These are phyloP conservation scores for Boletus eberwhitei DNA, from an alignment of 768 basidiomycete species.

Conservation along the genomic window DNA sequence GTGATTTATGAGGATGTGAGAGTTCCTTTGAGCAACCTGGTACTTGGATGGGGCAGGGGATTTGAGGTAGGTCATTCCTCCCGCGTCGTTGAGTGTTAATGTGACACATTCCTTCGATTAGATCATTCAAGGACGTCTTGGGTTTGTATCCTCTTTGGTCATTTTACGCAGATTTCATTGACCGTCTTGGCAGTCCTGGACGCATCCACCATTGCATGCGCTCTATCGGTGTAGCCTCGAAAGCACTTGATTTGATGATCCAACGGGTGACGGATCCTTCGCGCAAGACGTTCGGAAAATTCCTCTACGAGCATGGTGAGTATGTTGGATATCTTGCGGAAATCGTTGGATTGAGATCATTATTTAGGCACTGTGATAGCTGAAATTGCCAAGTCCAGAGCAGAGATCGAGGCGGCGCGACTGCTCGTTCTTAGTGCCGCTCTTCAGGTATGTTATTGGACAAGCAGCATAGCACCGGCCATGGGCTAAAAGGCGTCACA, in stretches of 20 bases:
- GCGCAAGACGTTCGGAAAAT: conserved; percentile 93
- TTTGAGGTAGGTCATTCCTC: conserved; percentile 63
- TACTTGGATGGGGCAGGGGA: conserved; percentile 91
- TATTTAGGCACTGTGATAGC: conserved; percentile 75
- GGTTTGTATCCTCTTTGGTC: conserved; percentile 43
- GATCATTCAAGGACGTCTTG: conserved; percentile 95
- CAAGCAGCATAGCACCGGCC: neutral
- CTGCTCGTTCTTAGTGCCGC: conserved; percentile 92
- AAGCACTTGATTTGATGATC: conserved; percentile 83
- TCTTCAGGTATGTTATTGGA: conserved; percentile 51
- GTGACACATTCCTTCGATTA: conserved; percentile 23
- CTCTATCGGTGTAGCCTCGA: conserved; percentile 83
- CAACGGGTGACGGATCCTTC: conserved; percentile 88
- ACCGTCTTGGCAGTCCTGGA: conserved; percentile 60
- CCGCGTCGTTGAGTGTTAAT: neutral
- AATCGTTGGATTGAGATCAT: neutral
- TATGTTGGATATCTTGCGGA: neutral
- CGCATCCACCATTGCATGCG: conserved; percentile 98
- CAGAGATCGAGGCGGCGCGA: conserved; percentile 87
- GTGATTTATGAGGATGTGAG: conserved; percentile 92
- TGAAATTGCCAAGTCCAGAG: conserved; percentile 88
- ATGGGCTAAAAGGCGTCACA: conserved; percentile 29
- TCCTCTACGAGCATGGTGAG: conserved; percentile 84
- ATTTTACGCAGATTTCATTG: neutral
- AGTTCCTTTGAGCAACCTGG: conserved; percentile 76